Percentiles rank a stretch among this genome's conserved stretches.
phyloP scores from a whole-genome alignment of 805 yeast genomes.

The Yarrowia porcina region DNA sequence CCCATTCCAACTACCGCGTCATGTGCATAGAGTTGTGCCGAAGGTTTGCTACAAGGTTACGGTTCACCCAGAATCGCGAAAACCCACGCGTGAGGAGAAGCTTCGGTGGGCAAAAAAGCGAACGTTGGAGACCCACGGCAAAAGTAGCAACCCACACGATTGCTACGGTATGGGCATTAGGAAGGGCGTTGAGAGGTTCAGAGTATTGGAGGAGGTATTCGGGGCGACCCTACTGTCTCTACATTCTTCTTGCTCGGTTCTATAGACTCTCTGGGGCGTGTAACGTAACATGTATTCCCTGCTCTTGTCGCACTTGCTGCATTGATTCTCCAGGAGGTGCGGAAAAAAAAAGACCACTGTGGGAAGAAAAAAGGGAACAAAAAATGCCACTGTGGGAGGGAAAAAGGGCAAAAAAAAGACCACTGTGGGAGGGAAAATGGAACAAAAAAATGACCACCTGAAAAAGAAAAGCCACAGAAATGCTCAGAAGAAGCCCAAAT shows the following conservation, averaged over 20 bases:
- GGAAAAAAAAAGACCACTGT: not conserved
- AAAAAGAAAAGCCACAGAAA: too few relatives aligned
- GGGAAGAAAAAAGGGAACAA: not conserved
- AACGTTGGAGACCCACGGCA: not conserved
- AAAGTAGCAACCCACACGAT: not conserved
- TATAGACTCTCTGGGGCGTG: too few relatives aligned
- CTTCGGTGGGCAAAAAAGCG: constrained; percentile 15
- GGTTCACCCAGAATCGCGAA: constrained; percentile 8
- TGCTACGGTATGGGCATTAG: not conserved
- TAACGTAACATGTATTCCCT: not conserved
- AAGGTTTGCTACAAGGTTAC: not conserved
- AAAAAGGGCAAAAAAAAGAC: too few relatives aligned
- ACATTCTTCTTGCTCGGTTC: too few relatives aligned
- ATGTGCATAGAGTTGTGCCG: not conserved
- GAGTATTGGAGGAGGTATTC: too few relatives aligned
- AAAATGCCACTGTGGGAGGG: too few relatives aligned
- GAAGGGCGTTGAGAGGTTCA: too few relatives aligned
- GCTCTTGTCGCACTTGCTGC: not conserved
- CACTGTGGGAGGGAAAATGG: too few relatives aligned
- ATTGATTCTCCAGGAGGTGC: constrained; percentile 1
- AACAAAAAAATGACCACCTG: too few relatives aligned
- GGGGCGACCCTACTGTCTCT: too few relatives aligned
- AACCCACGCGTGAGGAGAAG: constrained; percentile 24
- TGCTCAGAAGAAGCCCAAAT: too few relatives aligned
- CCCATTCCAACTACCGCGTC: constrained; percentile 25